These are phyloP conservation scores for Globisporangium cylindrosporum DNA, from an alignment of 352 stramenopile genomes.

Conservation along the genomic window DNA sequence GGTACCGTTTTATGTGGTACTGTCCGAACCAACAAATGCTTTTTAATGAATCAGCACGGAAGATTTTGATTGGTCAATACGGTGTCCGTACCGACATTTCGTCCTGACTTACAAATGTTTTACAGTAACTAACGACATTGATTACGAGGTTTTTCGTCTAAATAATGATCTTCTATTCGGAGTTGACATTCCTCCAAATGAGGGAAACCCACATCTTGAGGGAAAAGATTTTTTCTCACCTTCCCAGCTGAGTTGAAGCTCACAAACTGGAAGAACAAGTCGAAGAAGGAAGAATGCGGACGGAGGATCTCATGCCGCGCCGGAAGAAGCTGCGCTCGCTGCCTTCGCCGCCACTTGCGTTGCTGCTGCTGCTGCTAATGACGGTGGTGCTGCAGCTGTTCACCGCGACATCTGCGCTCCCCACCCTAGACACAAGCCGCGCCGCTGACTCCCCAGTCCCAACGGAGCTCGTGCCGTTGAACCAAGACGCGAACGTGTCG, in stretches of 20 bases:
- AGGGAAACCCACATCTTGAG: no score
- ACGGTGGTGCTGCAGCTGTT: not conserved
- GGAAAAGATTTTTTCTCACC: not conserved
- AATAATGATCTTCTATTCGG: no score
- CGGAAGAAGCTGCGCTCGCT: not conserved
- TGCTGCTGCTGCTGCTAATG: not conserved
- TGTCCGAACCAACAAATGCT: no score
- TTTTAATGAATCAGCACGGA: no score
- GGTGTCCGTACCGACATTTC: no score
- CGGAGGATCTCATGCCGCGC: not conserved
- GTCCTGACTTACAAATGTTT: no score
- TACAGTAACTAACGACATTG: no score
- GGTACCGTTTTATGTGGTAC: no score
- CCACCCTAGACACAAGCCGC: not conserved
- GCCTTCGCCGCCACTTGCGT: not conserved
- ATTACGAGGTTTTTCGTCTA: no score
- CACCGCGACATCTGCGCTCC: no score
- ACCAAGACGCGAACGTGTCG: conserved; percentile 10
- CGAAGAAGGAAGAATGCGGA: not conserved
- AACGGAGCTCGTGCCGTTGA: conserved; percentile 1
- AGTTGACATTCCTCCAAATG: no score
- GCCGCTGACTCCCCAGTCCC: not conserved
- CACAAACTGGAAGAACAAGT: conserved; percentile 1
- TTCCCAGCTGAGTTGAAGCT: not conserved
- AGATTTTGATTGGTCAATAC: no score